Base-by-base conservation (phyloP, 192 early-diverging fungal species). In the Umbelopsis vinacea region DNA sequence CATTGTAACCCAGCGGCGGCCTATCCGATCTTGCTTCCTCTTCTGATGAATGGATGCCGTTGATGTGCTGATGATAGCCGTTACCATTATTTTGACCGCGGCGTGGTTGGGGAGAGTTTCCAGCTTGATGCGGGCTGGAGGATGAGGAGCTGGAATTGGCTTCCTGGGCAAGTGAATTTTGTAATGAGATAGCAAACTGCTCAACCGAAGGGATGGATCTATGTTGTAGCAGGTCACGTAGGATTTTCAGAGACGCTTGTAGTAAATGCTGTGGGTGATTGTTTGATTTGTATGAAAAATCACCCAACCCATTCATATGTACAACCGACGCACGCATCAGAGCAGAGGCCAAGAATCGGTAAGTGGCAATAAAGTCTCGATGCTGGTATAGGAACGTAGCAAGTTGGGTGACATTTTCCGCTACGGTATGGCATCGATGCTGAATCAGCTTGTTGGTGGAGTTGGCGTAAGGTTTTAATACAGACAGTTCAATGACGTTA, bases 401-500 rank as follows among this genome's bases (percentile, higher is more conserved):
- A 22, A 77, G 55, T 19, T 69, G 70, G 50, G 76, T 72, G 11
- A 77, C 15, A 40, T 72, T 71, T 12, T 66, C 66, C 14, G 76
- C 76, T 4, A 70, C 68, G 3, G 53, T 26, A 26, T 46, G 26
- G 45, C 74, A 75, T 47, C 69, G 21, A 29, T 70, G 76, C 10
- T 70, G 29, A 19, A 53, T 60, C 26, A 53, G 22, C 43, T 57
- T 71, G 52, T 52, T 43, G 2, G 24, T 38, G 38, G 40, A 37
- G 40, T 54, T 60, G 23, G 53, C 63, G 53, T 72, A 77, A 23
- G 75, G 70, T 35, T 57, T 47, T 12, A 72, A 46, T 4, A 77
- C 71, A 48, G 52, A 43, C 3, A 78, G 46, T 33, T 72, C 69
- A 17, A 78, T 66, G 46, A 70, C 48, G n/a, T 79, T 79, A 26